phyloP scores from a whole-genome alignment of 129 eudicot genomes.

The Helianthus tuberosus region DNA sequence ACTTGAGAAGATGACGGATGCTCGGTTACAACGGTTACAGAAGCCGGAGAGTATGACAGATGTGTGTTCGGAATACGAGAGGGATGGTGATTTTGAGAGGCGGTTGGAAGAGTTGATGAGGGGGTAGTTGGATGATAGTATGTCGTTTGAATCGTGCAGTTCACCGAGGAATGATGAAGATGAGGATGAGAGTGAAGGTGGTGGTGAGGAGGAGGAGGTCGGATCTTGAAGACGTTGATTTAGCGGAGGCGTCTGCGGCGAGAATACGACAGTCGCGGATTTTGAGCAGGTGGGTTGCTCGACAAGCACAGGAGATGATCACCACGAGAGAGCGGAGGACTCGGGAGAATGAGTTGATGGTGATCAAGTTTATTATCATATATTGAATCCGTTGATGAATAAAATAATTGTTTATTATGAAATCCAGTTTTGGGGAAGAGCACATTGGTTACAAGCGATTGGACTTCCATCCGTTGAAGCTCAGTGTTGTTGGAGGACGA shows the following conservation, averaged over 20 bases:
- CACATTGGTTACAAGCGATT: slow-evolving; percentile 84
- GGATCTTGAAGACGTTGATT: slow-evolving; percentile 84
- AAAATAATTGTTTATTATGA: slow-evolving; percentile 21
- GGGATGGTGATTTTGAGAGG: too few relatives aligned
- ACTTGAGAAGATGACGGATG: too few relatives aligned
- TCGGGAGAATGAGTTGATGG: slow-evolving; percentile 65
- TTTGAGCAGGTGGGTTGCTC: slow-evolving; percentile 85
- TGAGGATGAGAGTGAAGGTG: too few relatives aligned
- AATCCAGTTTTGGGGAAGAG: slow-evolving; percentile 76
- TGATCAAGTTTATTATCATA: slow-evolving; percentile 20
- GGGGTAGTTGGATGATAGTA: too few relatives aligned
- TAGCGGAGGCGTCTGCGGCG: slow-evolving; percentile 92
- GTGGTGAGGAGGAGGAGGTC: slow-evolving; percentile 80
- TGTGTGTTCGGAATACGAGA: too few relatives aligned
- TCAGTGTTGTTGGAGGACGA: too few relatives aligned
- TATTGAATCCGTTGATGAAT: slow-evolving; percentile 17
- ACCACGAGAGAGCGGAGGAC: slow-evolving; percentile 89
- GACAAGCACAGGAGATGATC: slow-evolving; percentile 95
- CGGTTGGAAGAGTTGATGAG: too few relatives aligned
- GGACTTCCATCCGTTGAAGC: slow-evolving; percentile 64
- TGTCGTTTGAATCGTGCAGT: too few relatives aligned
- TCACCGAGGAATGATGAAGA: too few relatives aligned
- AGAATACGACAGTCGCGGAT: slow-evolving; percentile 85
- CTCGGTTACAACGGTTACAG: too few relatives aligned
- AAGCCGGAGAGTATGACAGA: too few relatives aligned